Base-by-base conservation (phyloP, 31 red algal genomes). In the Odonthalia washingtoniensis region DNA sequence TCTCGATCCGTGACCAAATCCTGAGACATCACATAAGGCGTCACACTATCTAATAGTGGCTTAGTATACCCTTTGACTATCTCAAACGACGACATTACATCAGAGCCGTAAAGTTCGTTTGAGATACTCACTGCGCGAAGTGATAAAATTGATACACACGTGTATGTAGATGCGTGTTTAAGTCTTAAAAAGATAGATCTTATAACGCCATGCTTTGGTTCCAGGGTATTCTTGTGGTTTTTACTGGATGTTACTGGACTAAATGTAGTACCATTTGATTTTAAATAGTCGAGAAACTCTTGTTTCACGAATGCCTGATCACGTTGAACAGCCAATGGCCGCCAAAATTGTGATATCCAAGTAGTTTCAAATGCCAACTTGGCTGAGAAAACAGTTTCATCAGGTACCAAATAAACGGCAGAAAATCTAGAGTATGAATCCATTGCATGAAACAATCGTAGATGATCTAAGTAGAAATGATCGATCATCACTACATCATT, bases 31-130 rank as follows among this genome's bases (percentile, higher is more conserved):
- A 34, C 30, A 14, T 3, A 41, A 4, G 26, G 57, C 40, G 9
- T 34, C 3, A 5, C 4, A 40, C 72, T 43, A 3, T 18, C 30
- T 40, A 34, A 9, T 21, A 76, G 35, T 27, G 70, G 41, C 31
- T 40, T 87, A 21, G 72, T 62, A 37, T 77, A 87, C n/a, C 72
- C 84, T 62, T 52, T n/a, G n/a, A n/a, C n/a, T n/a, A n/a, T n/a
- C n/a, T n/a, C n/a, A n/a, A n/a, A n/a, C n/a, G n/a, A n/a, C 77
- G 72, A 87, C 16, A 74, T 26, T 21, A 65, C 70, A 14, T 77
- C 72, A 37, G 42, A 75, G 26, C 70, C 40, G 32, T 87, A 39
- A 18, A 77, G 65, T 24, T 77, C 72, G 73, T 77, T 87, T 2
- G 72, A 87, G 40, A 87, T 87, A 9, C 45, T 3, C 65, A 87